Evolutionary conservation across 1,139 yeast genomes (phyloP).

Genomic region (Suhomyces coccinellae): DNA sequence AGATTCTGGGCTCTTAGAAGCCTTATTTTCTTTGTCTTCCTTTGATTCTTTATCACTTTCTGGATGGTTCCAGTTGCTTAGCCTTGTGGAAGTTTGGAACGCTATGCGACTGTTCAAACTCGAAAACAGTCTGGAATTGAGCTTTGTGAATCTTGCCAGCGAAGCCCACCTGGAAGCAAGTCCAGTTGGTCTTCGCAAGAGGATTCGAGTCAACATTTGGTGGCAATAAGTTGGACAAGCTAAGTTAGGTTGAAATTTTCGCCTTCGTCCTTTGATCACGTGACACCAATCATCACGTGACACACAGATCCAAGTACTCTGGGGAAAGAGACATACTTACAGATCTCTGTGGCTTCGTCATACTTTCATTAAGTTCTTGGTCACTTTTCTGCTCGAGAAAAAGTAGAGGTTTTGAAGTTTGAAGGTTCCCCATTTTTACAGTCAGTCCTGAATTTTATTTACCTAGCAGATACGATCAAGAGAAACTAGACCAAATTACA

Average conservation of each 20-base stretch:
- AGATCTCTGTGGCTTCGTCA: too few species aligned
- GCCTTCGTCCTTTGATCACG: constrained; percentile 4
- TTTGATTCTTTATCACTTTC: constrained; percentile 4
- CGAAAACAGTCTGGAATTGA: constrained; percentile 1
- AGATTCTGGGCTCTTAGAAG: neutral
- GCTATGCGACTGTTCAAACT: constrained; percentile 3
- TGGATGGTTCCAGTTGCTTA: neutral
- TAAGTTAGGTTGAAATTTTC: constrained; percentile 7
- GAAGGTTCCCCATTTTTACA: too few species aligned
- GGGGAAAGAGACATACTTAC: too few species aligned
- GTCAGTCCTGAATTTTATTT: too few species aligned
- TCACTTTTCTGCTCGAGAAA: too few species aligned
- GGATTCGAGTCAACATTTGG: constrained; percentile 6
- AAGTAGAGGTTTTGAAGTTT: too few species aligned
- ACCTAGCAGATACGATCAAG: too few species aligned
- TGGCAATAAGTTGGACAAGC: too few species aligned
- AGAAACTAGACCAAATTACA: too few species aligned
- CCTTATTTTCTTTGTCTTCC: constrained; percentile 1
- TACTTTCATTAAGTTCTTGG: too few species aligned
- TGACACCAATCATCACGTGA: constrained; percentile 3
- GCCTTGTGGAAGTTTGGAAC: constrained; percentile 1
- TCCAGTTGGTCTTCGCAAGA: constrained; percentile 4
- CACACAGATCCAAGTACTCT: neutral
- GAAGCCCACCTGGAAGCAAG: neutral
- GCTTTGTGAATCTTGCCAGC: neutral